Base-by-base conservation (phyloP, 2,329 filamentous ascomycete species). In the Alternaria longipes region DNA sequence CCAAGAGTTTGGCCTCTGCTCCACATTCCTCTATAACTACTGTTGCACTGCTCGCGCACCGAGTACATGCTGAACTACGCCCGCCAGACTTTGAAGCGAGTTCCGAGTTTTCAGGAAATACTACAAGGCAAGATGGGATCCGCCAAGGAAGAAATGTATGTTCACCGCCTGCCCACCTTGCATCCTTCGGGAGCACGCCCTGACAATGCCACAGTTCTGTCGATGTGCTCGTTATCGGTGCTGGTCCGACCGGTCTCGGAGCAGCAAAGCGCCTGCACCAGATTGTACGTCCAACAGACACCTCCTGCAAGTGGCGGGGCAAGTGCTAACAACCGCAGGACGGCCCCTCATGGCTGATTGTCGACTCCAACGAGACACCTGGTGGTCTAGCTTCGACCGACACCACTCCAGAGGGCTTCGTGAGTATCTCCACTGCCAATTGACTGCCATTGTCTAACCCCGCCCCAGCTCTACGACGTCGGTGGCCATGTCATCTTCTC, bases 401-500 rank as follows among this genome's bases (percentile, higher is more conserved):
- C 81, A 87, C 92, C 73, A 98, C 95, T 41, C 91, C 92, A 57
- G 95, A 99, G 83, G 95, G 94, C 80, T 98, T 98, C 84, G 94
- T 97, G 87, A 84, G 93, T 93, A 51, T 6, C 40, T 45, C 41
- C 44, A 18, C 38, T 45, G 28, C 52, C 66, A 62, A 62, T 59
- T 58, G 56, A 20, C 28, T 50, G 34, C 40, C 28, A n/a, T 16
- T 8, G 30, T 34, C 75, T 77, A 59, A 78, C 64, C 16, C 6
- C 47, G n/a, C 55, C 50, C 47, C 64, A 78, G 94, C 89, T 99
- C 75, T 99, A 97, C 87, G 95, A 99, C 83, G 95, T 99, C 74
- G 94, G 94, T 80, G 94, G 94, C 74, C 94, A 97, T 83, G 94
- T 97, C 83, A 97, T 97, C 84, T 97, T 97, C 88, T 97, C 94